Percentiles rank a stretch among this genome's conserved stretches.
phyloP scores from a whole-genome alignment of 495 filamentous ascomycete species.

The Letharia lupina region DNA sequence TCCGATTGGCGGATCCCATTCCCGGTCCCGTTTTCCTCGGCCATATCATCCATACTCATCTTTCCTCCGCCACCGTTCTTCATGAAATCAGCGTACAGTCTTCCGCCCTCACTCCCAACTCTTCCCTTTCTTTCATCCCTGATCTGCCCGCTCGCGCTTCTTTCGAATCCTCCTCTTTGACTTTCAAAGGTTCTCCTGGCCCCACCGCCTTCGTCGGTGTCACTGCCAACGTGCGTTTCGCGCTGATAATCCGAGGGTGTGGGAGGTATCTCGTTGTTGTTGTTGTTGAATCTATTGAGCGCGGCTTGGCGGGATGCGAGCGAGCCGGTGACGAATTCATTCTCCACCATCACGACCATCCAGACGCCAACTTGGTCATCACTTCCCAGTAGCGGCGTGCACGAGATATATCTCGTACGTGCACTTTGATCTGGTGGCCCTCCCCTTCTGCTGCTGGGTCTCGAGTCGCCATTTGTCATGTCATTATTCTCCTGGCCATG shows the following conservation, averaged over 20 bases:
- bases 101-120: conserved; percentile 6
- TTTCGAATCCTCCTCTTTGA: neutral
- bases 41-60: neutral
- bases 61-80: neutral
- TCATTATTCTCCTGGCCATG: conserved; percentile 13
- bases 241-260: conserved; percentile 20
- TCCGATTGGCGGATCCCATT: neutral
- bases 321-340: conserved; percentile 28
- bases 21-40: neutral
- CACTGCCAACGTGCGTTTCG: conserved; percentile 1
- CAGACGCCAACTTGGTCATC: conserved; percentile 54
- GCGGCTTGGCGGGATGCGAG: conserved; percentile 15
- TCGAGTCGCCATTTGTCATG: conserved; percentile 3
- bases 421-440: conserved; percentile 34
- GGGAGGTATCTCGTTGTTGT: conserved; percentile 11
- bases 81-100: conserved; percentile 23
- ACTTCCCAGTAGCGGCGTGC: conserved; percentile 49
- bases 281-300: conserved; percentile 2
- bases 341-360: conserved; percentile 57
- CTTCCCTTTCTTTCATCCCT: conserved; percentile 4
- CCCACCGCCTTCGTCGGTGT: conserved; percentile 1
- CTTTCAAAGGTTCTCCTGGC: neutral
- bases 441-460: conserved; percentile 18
- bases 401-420: conserved; percentile 52
- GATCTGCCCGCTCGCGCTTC: neutral